Base-by-base conservation (phyloP, 179 eudicot species). In the Beta lomatogona region DNA sequence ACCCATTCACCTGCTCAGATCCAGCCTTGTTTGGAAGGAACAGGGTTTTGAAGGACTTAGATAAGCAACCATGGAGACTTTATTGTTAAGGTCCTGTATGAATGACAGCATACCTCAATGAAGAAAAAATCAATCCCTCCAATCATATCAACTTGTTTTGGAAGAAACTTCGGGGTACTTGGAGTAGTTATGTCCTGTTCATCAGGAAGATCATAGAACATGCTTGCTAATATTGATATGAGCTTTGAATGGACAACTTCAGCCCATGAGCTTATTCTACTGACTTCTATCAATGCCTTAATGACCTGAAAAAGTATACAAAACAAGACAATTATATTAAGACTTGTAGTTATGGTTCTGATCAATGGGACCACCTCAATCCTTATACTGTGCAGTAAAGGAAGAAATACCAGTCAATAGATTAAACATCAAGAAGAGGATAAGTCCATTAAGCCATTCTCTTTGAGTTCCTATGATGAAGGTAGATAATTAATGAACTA, bases 51-150 rank as follows among this genome's bases (percentile, higher is more conserved):
- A 36, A 71, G 31, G 58, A 58, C 41, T 58, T 57, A 28, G 48
- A 81, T 57, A 60, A 75, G 53, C 54, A 22, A 50, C 53, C 54
- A 36, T 36, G 41, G 41, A 36, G 4, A 2, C 41, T 55, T n/a
- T 18, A 54, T 57, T 14, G 55, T 65, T 22, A 53, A 15, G 28
- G 31, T 76, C 61, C 18, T 18, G 13, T 45, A 82, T 57, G 83
- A 54, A 82, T 67, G 64, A 53, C 74, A 80, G 77, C 85, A 63
- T 89, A 96, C 99, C 99, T 96, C 99, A 54, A 86, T 84, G 79
- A 91, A 92, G 80, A 96, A 89, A 85, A 96, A 92, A 71, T 94
- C 98, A 77, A 92, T 94, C 78, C 99, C 99, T 70, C 97, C 99
- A 84, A 94, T 91, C 87, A 94, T 87, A 86, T 94, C 98, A 82